Conservation (phyloP, 192 early-diverging fungal genomes). For the Mortierella hygrophila region DNA sequence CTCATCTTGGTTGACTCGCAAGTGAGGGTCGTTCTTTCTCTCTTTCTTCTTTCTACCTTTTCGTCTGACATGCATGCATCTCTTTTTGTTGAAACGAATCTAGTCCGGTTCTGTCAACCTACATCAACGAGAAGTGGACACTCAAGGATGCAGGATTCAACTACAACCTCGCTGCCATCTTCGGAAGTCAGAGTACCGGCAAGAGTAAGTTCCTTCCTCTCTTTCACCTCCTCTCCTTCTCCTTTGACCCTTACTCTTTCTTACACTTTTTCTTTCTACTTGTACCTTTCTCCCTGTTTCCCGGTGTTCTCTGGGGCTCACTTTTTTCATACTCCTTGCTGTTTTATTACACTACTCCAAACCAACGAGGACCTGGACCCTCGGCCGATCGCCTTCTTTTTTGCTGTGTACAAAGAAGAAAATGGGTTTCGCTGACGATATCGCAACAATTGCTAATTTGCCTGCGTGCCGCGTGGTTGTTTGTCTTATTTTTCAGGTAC, state of each 20-base stretch:
- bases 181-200: slow-evolving; percentile 99
- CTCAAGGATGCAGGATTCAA: slow-evolving; percentile 90
- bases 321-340: not conserved
- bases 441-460: not conserved
- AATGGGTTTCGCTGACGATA: not conserved
- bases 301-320: no score
- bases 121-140: slow-evolving; percentile 87
- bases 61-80: not conserved
- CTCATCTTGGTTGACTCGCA: not conserved
- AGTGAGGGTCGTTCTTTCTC: not conserved
- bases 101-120: slow-evolving; percentile 78
- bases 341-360: slow-evolving; percentile 5
- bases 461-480: not conserved
- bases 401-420: not conserved
- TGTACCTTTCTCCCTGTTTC: no score
- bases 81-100: not conserved
- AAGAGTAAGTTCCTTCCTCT: slow-evolving; percentile 75
- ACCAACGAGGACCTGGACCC: slow-evolving; percentile 4
- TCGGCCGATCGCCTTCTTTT: not conserved
- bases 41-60: not conserved
- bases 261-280: not conserved
- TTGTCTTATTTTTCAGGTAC: slow-evolving; percentile 72
- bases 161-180: slow-evolving; percentile 97
- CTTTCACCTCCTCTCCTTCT: not conserved
- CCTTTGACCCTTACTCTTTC: slow-evolving; percentile 9